phyloP scores from a whole-genome alignment of 2,329 filamentous ascomycete genomes.

The Ophiostoma pallidulum region DNA sequence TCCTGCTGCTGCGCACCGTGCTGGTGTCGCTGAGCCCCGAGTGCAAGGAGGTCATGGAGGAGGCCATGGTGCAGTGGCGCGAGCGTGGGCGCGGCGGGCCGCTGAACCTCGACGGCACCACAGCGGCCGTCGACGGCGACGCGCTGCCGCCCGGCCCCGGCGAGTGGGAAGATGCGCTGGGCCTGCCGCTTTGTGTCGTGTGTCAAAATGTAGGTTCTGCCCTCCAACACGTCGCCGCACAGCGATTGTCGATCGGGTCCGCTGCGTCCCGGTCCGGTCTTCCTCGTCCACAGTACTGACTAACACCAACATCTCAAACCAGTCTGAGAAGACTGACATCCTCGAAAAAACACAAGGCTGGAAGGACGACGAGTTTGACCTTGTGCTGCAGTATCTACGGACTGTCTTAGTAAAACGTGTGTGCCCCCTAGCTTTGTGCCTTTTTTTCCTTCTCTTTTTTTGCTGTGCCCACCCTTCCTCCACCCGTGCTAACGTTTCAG shows the following conservation, averaged over 20 bases:
- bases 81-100: conserved; percentile 61
- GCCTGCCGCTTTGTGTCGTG: conserved; percentile 83
- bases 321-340: conserved; percentile 83
- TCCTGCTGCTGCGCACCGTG: conserved; percentile 70
- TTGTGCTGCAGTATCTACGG: conserved; percentile 84
- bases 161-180: conserved; percentile 86
- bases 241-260: too few relatives aligned
- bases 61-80: conserved; percentile 71
- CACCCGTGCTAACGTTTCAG: too few relatives aligned
- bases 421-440: conserved; percentile 23
- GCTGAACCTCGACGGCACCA: conserved; percentile 52
- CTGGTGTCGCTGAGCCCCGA: conserved; percentile 64
- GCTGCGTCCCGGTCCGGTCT: too few relatives aligned
- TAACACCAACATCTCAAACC: too few relatives aligned
- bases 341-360: conserved; percentile 84
- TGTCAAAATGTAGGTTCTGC: conserved; percentile 74
- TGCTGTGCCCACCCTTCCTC: background rate
- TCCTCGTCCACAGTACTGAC: too few relatives aligned
- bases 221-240: too few relatives aligned
- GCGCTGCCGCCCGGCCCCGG: conserved; percentile 74
- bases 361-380: conserved; percentile 96
- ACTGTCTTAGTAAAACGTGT: conserved; percentile 80
- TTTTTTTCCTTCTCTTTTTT: conserved; percentile 17
- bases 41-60: conserved; percentile 75
- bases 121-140: conserved; percentile 49